These are phyloP conservation scores for Aurantiochytrium sp. DNA, from an alignment of 108 stramenopile species.

Conservation along the genomic window DNA sequence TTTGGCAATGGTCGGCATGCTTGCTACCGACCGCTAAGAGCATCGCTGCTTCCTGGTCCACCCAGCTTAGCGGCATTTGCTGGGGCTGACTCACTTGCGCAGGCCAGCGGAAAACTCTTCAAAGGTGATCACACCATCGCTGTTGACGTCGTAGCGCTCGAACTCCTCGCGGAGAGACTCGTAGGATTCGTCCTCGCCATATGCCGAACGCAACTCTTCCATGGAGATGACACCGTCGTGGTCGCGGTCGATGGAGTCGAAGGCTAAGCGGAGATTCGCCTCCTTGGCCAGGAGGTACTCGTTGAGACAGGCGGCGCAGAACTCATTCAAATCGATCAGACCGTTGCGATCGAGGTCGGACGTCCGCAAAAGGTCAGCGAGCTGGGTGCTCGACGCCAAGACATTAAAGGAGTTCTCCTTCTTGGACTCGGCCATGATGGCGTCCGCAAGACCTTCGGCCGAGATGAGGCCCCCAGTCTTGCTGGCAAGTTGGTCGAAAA, in stretches of 20 bases:
- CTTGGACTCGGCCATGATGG: not conserved
- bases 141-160: not conserved
- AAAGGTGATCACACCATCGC: not conserved
- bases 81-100: no score
- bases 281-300: not conserved
- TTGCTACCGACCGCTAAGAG: no score
- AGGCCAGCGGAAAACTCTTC: not conserved
- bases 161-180: not conserved
- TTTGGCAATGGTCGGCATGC: no score
- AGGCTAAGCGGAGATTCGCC: not conserved
- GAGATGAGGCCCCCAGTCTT: not conserved
- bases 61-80: no score
- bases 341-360: not conserved
- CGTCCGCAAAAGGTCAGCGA: not conserved
- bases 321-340: not conserved
- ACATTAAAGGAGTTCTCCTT: constrained; percentile 1
- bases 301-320: not conserved
- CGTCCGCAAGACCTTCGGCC: not conserved
- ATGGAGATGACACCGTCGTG: not conserved
- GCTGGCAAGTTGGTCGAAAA: not conserved
- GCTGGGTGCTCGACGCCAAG: not conserved
- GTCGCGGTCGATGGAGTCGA: not conserved
- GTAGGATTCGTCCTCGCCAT: not conserved
- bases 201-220: not conserved
- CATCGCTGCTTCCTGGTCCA: no score